Evolutionary conservation across 2,329 filamentous ascomycete genomes (phyloP), one percentile per base, ranked within the genome.

Genomic region (Penicillium italicum): DNA sequence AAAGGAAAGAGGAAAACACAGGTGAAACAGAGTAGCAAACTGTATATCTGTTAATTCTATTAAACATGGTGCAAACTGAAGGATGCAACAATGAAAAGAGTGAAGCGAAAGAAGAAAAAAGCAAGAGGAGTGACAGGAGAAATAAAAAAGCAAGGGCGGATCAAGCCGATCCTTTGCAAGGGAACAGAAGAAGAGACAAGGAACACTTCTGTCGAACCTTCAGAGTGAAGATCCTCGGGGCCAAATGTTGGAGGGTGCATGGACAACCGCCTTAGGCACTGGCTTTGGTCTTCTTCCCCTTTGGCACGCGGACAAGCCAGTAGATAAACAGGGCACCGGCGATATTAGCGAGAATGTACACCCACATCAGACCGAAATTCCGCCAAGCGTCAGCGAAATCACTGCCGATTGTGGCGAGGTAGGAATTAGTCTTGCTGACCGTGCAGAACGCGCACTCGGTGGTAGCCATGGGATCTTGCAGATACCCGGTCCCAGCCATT

Each of bases 351-450:
- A 44, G 14, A 5, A 62, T 38, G 18, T 61, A 62, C 0, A 30
- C 47, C 58, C 53, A 62, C 50, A 61, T 57, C 12, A 62, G 30
- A 1, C 60, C 58, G 14, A 59, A 61, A 24, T 62, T 44, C 1
- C 49, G 22, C 60, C 60, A 62, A 2, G 36, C 50, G 16, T 50
- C 44, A 30, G 36, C 41, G 6, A 20, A 55, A n/a, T 38, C 33
- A 2, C 28, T 48, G 9, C 24, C 28, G 16, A 56, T 26, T 7
- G 4, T n/a, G 2, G 7, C 16, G 5, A 62, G 56, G 34, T 43
- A 62, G 5, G 26, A 6, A 16, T 62, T 28, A 0, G 58, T 57
- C n/a, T 47, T 36, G n/a, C 36, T 36, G 5, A 57, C 31, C 0
- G 50, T 14, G 36, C 60, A 62, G 26, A 50, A 55, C 1, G 42